Base-by-base conservation (phyloP, 768 basidiomycete species). In the Amanita rimosa region DNA sequence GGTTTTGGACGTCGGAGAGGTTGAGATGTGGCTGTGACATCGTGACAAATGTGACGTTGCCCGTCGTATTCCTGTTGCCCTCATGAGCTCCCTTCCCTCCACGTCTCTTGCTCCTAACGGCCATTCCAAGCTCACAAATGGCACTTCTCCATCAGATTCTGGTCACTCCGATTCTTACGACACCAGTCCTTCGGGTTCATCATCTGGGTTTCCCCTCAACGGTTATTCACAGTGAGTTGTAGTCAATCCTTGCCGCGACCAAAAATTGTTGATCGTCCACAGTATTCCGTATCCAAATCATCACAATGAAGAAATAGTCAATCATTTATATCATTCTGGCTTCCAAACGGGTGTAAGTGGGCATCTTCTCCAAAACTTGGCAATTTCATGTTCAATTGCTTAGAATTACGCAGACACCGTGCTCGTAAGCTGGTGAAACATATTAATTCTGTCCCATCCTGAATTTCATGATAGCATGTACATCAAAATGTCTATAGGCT, bases 341-440 rank as follows among this genome's bases (percentile, higher is more conserved):
- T 90, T 90, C 62, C 82, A 86, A 60, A 81, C 79, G 47, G 85
- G 88, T 59, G 85, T 89, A 68, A 64, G 87, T 75, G 46, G n/a
- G 10, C 26, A 53, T 38, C 38, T 38, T 39, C 34, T 39, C 44
- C 21, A 46, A 37, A 46, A 51, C 31, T 17, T 40, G 33, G 8
- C 22, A 21, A 53, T 44, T 47, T 57, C 53, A 24, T 31, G 19
- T 41, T 52, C 29, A 51, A 48, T 51, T 48, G 51, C 46, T 47
- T 60, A 89, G 87, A 85, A 88, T 65, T 89, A 88, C 58, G 77
- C 87, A 50, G 88, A 90, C 64, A 86, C 83, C 36, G 68, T 84
- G 55, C 75, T 90, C 55, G 85, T 88, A 62, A 63, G 81, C 68
- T 52, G 9, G 31, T 48, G 47, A 37, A 46, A 40, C 34, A 52